Percentiles rank a stretch among this genome's conserved stretches.
These are phyloP conservation scores for Hyphopichia wangnamkhiaoensis DNA, from an alignment of 1,139 yeast species.

Conservation along the genomic window DNA sequence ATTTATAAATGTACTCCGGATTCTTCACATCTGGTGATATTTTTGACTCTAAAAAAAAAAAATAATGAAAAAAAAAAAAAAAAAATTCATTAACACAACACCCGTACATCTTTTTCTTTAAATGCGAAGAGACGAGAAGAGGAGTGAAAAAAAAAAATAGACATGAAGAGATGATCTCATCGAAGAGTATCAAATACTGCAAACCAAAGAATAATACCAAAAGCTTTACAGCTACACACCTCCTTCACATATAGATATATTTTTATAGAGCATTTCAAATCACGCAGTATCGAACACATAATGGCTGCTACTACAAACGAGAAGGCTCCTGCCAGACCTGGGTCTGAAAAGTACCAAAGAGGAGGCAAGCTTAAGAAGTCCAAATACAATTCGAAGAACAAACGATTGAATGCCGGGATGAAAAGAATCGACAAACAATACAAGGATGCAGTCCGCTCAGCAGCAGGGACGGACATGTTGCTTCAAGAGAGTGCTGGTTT, in stretches of 20 bases:
- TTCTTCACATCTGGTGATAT: background rate
- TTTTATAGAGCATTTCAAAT: too few relatives aligned
- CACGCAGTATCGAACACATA: background rate
- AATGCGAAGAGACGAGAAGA: background rate
- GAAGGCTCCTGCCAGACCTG: slow-evolving; percentile 1
- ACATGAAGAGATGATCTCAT: slow-evolving; percentile 2
- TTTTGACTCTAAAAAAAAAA: too few relatives aligned
- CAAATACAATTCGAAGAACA: slow-evolving; percentile 46
- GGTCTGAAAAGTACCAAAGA: slow-evolving; percentile 21
- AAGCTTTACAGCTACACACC: background rate
- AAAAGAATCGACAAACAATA: slow-evolving; percentile 71
- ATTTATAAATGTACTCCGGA: background rate
- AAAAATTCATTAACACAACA: too few relatives aligned
- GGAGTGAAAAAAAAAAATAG: background rate
- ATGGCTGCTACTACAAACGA: background rate
- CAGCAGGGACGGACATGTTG: slow-evolving; percentile 83
- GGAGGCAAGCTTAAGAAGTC: slow-evolving; percentile 14
- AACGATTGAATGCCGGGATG: slow-evolving; percentile 63
- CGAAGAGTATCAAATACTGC: background rate
- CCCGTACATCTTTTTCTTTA: background rate
- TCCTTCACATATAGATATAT: too few relatives aligned
- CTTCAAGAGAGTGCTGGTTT: slow-evolving; percentile 83
- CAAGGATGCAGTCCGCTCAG: slow-evolving; percentile 74
- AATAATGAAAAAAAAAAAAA: too few relatives aligned
- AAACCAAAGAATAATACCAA: too few relatives aligned